These are phyloP conservation scores for Kluyveromyces starmeri DNA, from an alignment of 805 yeast species.

Conservation along the genomic window DNA sequence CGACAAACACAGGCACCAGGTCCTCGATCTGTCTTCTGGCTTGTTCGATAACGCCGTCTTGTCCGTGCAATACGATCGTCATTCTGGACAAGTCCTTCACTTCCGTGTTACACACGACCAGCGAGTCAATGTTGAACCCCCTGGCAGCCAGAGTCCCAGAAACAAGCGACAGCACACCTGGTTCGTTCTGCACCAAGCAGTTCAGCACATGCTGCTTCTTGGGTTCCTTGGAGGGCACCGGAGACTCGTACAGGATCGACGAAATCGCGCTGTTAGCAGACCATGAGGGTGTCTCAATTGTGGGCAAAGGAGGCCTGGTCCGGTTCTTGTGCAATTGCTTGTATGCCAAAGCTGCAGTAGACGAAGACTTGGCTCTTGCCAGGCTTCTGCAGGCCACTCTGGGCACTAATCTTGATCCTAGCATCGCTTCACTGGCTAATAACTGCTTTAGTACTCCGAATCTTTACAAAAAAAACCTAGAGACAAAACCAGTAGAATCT, in stretches of 20 bases:
- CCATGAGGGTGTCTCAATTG: conserved; percentile 89
- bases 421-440: conserved; percentile 4
- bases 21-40: conserved; percentile 98
- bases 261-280: conserved; percentile 95
- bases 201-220: conserved; percentile 82
- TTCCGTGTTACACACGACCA: conserved; percentile 94
- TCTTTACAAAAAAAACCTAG: no score
- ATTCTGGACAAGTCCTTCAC: conserved; percentile 91
- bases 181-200: conserved; percentile 97
- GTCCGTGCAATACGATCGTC: conserved; percentile 93
- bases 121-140: conserved; percentile 96
- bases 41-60: conserved; percentile 94
- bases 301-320: conserved; percentile 84
- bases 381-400: background rate
- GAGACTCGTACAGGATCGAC: conserved; percentile 90
- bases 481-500: no score
- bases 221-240: conserved; percentile 43
- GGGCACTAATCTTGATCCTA: background rate
- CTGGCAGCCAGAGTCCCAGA: conserved; percentile 96
- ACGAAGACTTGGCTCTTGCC: conserved; percentile 31
- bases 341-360: conserved; percentile 92
- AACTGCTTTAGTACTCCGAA: no score
- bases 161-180: conserved; percentile 90
- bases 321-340: conserved; percentile 83
- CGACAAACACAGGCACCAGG: conserved; percentile 96